Percentiles rank a stretch among this genome's conserved stretches.
phyloP scores from a whole-genome alignment of 176 grass and related monocot genomes.

The Chrysopogon serrulatus region DNA sequence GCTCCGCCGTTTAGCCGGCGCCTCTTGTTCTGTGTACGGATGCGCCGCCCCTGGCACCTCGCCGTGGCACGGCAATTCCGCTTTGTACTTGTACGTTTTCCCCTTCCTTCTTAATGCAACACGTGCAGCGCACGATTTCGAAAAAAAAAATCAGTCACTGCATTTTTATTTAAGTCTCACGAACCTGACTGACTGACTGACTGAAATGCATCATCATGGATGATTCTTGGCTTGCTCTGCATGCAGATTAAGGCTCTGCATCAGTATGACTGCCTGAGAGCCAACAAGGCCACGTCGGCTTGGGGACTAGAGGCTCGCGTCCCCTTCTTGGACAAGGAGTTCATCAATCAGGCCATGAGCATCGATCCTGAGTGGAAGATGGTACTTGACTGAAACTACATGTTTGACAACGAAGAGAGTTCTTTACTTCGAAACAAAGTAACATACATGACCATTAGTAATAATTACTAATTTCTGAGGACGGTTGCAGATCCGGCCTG shows the following conservation, averaged over 20 bases:
- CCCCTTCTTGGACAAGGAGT: constrained; percentile 90
- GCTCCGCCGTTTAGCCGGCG: too few species aligned
- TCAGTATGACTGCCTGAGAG: constrained; percentile 86
- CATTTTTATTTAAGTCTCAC: not conserved
- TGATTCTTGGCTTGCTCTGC: not conserved
- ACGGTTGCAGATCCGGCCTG: constrained; percentile 51
- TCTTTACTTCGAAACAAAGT: not conserved
- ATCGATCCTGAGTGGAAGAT: constrained; percentile 89
- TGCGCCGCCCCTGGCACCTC: too few species aligned
- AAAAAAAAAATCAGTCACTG: not conserved
- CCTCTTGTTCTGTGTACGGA: too few species aligned
- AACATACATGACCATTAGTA: not conserved
- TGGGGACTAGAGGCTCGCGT: constrained; percentile 84
- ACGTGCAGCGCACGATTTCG: too few species aligned
- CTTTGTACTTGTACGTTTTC: too few species aligned
- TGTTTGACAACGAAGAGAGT: not conserved
- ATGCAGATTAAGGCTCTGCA: constrained; percentile 72
- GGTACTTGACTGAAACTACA: constrained; percentile 33
- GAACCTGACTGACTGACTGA: not conserved
- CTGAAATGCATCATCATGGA: not conserved
- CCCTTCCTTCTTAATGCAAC: too few species aligned
- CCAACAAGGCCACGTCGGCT: constrained; percentile 81
- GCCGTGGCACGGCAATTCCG: too few species aligned
- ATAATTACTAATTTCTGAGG: not conserved
- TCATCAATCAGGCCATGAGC: constrained; percentile 63